phyloP scores from a whole-genome alignment of 2,329 filamentous ascomycete species.

The Neopestalotiopsis rosae region DNA sequence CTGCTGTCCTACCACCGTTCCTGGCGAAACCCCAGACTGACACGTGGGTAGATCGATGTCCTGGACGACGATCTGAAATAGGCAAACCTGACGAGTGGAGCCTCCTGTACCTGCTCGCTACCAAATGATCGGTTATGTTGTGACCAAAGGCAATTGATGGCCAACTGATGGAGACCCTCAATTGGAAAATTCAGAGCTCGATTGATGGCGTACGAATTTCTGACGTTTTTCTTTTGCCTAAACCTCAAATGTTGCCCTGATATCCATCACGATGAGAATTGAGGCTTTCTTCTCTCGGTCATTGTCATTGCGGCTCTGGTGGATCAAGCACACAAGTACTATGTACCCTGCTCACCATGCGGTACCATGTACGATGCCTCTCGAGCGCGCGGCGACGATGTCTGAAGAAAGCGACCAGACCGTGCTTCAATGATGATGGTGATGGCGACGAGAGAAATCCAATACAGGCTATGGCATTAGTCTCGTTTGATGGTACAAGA shows the following conservation, averaged over 20 bases:
- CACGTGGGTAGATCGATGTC: constrained; percentile 5
- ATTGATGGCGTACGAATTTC: no score
- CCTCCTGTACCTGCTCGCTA: neutral
- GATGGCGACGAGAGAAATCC: neutral
- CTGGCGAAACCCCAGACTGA: constrained; percentile 12
- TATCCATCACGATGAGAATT: neutral
- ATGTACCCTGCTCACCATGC: neutral
- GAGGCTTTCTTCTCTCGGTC: neutral
- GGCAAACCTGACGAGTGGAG: neutral
- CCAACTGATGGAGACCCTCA: neutral
- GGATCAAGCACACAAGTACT: neutral
- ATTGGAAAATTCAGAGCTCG: neutral
- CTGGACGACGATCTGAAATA: constrained; percentile 13
- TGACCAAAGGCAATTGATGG: neutral
- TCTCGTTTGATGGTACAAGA: neutral
- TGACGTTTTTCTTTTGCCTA: no score
- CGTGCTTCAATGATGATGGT: neutral
- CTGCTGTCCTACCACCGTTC: constrained; percentile 8
- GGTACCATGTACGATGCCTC: neutral
- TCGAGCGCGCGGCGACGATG: neutral
- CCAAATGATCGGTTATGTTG: constrained; percentile 5
- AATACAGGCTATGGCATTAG: neutral
- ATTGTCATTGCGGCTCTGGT: neutral
- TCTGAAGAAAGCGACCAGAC: neutral
- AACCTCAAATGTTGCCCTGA: no score